A percentile compares a stretch with the other conserved stretches of the same genome.
These are phyloP conservation scores for Sclerospora graminicola DNA, from an alignment of 352 stramenopile genomes.

Conservation along the genomic window DNA sequence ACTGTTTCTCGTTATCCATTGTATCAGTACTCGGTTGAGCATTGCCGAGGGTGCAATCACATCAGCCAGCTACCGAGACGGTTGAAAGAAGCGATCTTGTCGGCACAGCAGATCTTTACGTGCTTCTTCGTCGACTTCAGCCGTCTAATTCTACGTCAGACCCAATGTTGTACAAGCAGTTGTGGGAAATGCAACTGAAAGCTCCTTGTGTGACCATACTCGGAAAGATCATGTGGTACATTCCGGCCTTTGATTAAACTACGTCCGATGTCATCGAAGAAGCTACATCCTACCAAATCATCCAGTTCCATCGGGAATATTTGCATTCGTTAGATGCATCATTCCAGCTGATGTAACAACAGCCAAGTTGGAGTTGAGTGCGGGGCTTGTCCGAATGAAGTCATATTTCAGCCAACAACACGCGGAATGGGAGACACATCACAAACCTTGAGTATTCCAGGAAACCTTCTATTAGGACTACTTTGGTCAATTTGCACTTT, in stretches of 20 bases:
- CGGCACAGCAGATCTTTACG: slow-evolving; percentile 85
- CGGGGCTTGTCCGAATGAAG: too few relatives aligned
- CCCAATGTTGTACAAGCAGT: slow-evolving; percentile 77
- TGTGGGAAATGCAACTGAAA: slow-evolving; percentile 86
- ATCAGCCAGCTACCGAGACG: too few relatives aligned
- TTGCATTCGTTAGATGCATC: slow-evolving; percentile 59
- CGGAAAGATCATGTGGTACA: slow-evolving; percentile 69
- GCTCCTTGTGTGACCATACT: slow-evolving; percentile 77
- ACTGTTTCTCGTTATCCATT: too few relatives aligned
- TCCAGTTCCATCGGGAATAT: slow-evolving; percentile 71
- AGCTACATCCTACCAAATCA: slow-evolving; percentile 62
- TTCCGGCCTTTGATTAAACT: slow-evolving; percentile 79
- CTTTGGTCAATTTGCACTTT: slow-evolving; percentile 82
- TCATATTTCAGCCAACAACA: too few relatives aligned
- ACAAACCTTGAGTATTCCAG: slow-evolving; percentile 71
- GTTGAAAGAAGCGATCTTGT: slow-evolving; percentile 83
- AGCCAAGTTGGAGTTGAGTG: too few relatives aligned
- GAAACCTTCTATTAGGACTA: slow-evolving; percentile 85
- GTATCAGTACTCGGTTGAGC: too few relatives aligned
- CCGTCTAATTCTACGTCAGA: slow-evolving; percentile 79
- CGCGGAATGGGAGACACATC: too few relatives aligned
- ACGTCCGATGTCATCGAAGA: slow-evolving; percentile 77
- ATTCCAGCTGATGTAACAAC: slow-evolving; percentile 62
- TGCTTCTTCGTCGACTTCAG: too few relatives aligned
- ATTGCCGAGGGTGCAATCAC: too few relatives aligned